Evolutionary conservation across 1,139 yeast genomes (phyloP).

Genomic region (Geotrichum cucujoidarum): DNA sequence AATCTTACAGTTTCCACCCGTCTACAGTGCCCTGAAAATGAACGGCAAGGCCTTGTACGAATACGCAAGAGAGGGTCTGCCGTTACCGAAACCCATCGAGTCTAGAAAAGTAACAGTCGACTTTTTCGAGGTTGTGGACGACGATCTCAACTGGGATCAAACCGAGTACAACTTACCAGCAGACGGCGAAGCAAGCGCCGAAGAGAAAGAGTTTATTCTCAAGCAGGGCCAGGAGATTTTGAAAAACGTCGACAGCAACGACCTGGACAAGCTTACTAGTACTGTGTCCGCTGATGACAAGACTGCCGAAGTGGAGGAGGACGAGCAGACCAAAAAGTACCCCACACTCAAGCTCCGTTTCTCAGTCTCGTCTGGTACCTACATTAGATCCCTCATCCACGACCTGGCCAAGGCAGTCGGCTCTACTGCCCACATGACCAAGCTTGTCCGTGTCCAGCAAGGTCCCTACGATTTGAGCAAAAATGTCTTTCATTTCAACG

Average conservation of each 20-base stretch:
- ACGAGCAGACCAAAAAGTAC: constrained; percentile 5
- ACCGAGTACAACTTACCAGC: constrained; percentile 16
- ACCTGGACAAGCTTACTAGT: constrained; percentile 14
- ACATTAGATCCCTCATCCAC: constrained; percentile 82
- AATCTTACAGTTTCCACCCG: constrained; percentile 87
- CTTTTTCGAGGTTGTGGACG: constrained; percentile 46
- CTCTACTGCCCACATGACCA: constrained; percentile 86
- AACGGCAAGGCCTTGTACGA: constrained; percentile 92
- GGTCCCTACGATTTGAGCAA: constrained; percentile 75
- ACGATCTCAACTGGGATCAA: constrained; percentile 14
- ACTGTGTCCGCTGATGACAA: neutral
- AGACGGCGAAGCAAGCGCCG: constrained; percentile 15
- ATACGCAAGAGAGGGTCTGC: constrained; percentile 84
- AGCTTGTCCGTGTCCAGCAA: constrained; percentile 66
- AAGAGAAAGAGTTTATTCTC: constrained; percentile 14
- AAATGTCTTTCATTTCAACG: constrained; percentile 63
- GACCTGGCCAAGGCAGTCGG: constrained; percentile 82
- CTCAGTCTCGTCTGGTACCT: constrained; percentile 91
- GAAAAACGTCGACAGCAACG: constrained; percentile 6
- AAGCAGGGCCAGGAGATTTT: constrained; percentile 16
- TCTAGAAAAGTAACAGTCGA: constrained; percentile 65
- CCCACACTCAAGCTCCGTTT: constrained; percentile 56
- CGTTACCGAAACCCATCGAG: constrained; percentile 76
- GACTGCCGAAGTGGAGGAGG: neutral
- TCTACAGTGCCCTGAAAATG: constrained; percentile 89